Evolutionary conservation across 108 stramenopile genomes (phyloP), one percentile per base, ranked within the genome.

Genomic region (Discostella pseudostelligera): DNA sequence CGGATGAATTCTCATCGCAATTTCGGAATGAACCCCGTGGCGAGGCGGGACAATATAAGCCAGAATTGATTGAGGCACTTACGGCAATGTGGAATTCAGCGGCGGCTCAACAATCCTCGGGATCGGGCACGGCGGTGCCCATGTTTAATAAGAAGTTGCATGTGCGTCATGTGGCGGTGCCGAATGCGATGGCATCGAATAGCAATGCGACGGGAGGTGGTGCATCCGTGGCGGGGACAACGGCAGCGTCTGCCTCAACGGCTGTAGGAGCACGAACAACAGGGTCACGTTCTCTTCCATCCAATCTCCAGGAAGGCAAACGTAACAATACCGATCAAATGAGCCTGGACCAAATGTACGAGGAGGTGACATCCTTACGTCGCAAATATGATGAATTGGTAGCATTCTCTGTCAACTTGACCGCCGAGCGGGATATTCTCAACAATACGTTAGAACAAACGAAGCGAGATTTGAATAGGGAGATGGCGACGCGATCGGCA

Each of bases 351-450:
- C 90, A 92, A 79, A 37, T 89, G 66, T 74, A 78, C 12, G 70
- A 79, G 1, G 92, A 93, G 63, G 74, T 92, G 36, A 51, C 80
- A 17, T 79, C 75, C 35, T 72, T 97, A 54, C 87, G 93, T 25
- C 84, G 90, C 48, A 95, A 97, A 72, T 97, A 97, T 59, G 93
- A 97, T 66, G 96, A 97, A 60, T 81, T 97, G 37, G 92, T 97
- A 12, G 72, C 82, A 29, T 97, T 95, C 70, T 88, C 84, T 39
- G 94, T 97, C 22, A 94, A 93, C 48, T 71, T 97, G 70, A 97
- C 96, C 12, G 93, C 94, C 11, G 94, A 97, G 60, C 81, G 96
- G 22, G 96, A 97, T 69, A 88, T 93, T 77, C 85, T 95, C 67
- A 92, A 89, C 76, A 95, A 95, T 56, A 88, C 90, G 29, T 70